phyloP scores from a whole-genome alignment of 2,329 filamentous ascomycete species.

The Samsoniella hepiali region DNA sequence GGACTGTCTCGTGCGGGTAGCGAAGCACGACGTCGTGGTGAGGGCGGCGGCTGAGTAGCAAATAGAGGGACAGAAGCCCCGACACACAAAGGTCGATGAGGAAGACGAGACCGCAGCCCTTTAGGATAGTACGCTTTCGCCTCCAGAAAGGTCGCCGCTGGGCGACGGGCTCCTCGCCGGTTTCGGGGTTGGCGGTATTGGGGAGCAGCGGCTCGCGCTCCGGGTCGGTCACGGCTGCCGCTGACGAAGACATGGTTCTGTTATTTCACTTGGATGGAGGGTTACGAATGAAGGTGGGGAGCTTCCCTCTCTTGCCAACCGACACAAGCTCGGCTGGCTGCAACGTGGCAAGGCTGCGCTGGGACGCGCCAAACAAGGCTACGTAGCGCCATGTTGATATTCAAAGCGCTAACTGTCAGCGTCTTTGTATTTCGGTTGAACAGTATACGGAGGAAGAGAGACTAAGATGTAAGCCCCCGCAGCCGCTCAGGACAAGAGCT shows the following conservation, averaged over 20 bases:
- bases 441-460: too few relatives aligned
- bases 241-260: not conserved
- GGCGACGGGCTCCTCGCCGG: not conserved
- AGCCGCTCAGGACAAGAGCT: too few relatives aligned
- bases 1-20: conserved; percentile 36
- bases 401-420: too few relatives aligned
- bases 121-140: not conserved
- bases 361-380: too few relatives aligned
- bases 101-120: not conserved
- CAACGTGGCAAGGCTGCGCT: too few relatives aligned
- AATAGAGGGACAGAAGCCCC: not conserved
- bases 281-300: too few relatives aligned
- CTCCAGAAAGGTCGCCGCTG: not conserved
- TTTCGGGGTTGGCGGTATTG: not conserved
- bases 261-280: too few relatives aligned
- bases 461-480: too few relatives aligned
- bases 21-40: not conserved
- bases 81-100: not conserved
- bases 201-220: conserved; percentile 5
- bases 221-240: not conserved
- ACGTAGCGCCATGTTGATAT: too few relatives aligned
- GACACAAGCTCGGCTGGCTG: too few relatives aligned
- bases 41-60: not conserved
- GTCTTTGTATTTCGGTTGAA: too few relatives aligned
- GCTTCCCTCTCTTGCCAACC: too few relatives aligned